A percentile compares a stretch with the other conserved stretches of the same genome.
phyloP scores from a whole-genome alignment of 371 early-diverging fungal species.

The Funneliformis caledonium region DNA sequence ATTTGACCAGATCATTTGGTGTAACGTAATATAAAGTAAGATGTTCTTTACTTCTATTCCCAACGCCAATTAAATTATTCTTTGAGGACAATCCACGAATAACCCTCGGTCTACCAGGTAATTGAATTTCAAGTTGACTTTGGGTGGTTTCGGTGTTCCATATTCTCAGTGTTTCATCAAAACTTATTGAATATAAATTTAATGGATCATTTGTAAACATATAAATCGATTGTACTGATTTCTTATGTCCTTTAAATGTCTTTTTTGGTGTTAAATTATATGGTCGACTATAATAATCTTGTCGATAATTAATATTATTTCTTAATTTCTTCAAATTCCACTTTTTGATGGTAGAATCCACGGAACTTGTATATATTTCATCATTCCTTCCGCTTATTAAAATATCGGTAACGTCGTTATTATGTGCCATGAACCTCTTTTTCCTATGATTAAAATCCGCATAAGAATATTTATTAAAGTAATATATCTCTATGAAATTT shows the following conservation, averaged over 20 bases:
- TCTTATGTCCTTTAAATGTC: not conserved
- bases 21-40: conserved; percentile 11
- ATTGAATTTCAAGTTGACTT: too few relatives aligned
- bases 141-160: conserved; percentile 5
- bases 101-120: conserved; percentile 3
- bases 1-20: not conserved
- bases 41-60: not conserved
- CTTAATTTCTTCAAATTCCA: not conserved
- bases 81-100: not conserved
- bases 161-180: not conserved
- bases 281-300: too few relatives aligned
- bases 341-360: not conserved
- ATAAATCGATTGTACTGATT: conserved; percentile 3
- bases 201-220: not conserved
- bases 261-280: not conserved
- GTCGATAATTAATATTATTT: not conserved
- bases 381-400: not conserved
- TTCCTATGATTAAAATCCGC: not conserved
- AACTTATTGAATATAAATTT: not conserved
- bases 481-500: not conserved
- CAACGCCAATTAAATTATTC: conserved; percentile 4
- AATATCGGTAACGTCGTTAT: not conserved
- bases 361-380: not conserved
- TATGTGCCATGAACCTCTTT: not conserved
- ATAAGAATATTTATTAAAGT: not conserved